Evolutionary conservation across 2,329 filamentous ascomycete species (phyloP), one percentile per base, ranked within the genome.

Genomic region (Leptographium wingfieldii): DNA sequence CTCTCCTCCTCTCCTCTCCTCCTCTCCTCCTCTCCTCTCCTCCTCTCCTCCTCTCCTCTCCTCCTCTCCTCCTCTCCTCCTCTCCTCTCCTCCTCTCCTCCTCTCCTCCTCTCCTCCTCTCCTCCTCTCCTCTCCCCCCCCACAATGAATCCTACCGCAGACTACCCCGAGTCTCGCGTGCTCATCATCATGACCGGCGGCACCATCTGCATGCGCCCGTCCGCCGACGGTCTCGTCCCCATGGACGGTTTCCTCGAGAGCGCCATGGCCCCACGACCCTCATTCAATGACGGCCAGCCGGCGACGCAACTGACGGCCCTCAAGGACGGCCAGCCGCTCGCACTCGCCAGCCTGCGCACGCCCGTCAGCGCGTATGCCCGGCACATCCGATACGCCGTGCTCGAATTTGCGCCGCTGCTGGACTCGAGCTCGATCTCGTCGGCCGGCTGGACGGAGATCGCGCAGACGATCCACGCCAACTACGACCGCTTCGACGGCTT

Each of bases 401-500:
- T 92, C 59, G 92, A 96, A 69, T 96, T 95, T 71, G 80, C 85
- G 57, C 87, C 88, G 31, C 74, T 96, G 46, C 83, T 96, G 4
- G 92, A 96, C 73, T 95, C 90, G 63, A 92, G 88, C 69, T 94
- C 89, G 59, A 95, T 96, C 71, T 88, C 91, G 62, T 88, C 90
- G 22, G 81, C 82, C 52, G 90, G 90, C 61, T 96, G 90, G 92
- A 85, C 88, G 12, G 82, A 90, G 69, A 94, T 96, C 69, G 90
- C 91, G 1, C 75, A 79, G 57, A 83, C 87, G n/a, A 83, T 96
- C 65, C 80, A 84, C 66, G 83, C 87, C 64, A 96, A 96, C 72
- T 96, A 96, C 72, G 85, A 86, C 63, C 80, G 90, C 0, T 96
- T 91, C 68, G 92, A 96, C 70, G 90, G 88, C 25, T 96, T 96